These are phyloP conservation scores for Phytophthora capsici DNA, from an alignment of 352 stramenopile genomes.

Conservation along the genomic window DNA sequence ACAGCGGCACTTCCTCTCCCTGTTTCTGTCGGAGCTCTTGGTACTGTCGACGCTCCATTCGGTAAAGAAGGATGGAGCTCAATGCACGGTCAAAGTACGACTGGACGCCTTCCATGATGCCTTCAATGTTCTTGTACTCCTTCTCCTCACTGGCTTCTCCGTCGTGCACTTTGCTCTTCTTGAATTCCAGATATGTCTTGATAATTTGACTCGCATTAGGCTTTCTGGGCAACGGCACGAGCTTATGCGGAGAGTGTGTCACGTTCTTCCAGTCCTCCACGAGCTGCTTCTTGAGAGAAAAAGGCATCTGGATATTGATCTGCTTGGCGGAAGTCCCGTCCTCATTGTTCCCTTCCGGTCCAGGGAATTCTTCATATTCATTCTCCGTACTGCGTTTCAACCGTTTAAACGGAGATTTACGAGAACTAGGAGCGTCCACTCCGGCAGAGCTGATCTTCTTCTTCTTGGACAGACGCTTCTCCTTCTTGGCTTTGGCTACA, in stretches of 20 bases:
- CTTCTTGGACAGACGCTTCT: constrained; percentile 55
- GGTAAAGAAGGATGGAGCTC: constrained; percentile 91
- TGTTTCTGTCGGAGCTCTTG: constrained; percentile 73
- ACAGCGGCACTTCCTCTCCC: constrained; percentile 60
- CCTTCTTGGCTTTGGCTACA: constrained; percentile 64
- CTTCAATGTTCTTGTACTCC: constrained; percentile 84
- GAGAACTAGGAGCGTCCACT: constrained; percentile 52
- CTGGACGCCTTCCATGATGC: constrained; percentile 86
- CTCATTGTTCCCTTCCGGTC: constrained; percentile 11
- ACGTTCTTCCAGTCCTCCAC: constrained; percentile 92
- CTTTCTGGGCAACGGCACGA: constrained; percentile 85
- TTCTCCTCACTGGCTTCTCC: constrained; percentile 66
- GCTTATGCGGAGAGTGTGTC: constrained; percentile 75
- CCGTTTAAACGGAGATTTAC: constrained; percentile 81
- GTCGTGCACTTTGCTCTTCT: constrained; percentile 69
- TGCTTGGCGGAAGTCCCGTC: constrained; percentile 37
- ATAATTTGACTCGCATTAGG: constrained; percentile 78
- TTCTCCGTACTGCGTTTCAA: constrained; percentile 71
- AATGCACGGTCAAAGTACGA: constrained; percentile 92
- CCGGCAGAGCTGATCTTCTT: constrained; percentile 74
- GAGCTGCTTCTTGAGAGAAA: constrained; percentile 93
- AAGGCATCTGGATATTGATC: constrained; percentile 86
- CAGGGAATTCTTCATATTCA: constrained; percentile 68
- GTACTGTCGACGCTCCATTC: constrained; percentile 91
- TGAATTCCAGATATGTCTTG: constrained; percentile 79